Percentiles rank a stretch among this genome's conserved stretches.
Conservation (phyloP, 441 rosid species). For the Populus hybrid region DNA sequence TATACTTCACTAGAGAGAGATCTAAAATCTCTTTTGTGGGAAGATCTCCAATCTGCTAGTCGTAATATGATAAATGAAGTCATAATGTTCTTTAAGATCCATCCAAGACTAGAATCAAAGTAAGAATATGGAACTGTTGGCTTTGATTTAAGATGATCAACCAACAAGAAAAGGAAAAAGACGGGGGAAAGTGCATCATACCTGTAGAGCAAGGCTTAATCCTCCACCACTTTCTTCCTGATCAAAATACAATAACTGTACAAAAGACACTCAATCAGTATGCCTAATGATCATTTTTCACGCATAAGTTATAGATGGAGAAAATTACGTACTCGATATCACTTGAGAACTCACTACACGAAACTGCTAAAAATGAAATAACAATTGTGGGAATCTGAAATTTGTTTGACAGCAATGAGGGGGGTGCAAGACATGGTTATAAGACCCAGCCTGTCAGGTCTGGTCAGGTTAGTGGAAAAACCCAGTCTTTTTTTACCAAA, state of each 20-base stretch:
- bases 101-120: conserved; percentile 5
- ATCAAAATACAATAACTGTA: conserved; percentile 90
- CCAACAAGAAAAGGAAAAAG: not conserved
- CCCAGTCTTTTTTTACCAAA: too few species aligned
- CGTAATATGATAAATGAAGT: not conserved
- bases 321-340: not conserved
- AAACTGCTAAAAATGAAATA: not conserved
- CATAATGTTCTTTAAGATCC: not conserved
- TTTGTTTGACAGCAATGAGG: not conserved
- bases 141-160: not conserved
- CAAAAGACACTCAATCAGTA: conserved; percentile 28
- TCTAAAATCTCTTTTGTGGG: not conserved
- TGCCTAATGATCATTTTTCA: not conserved
- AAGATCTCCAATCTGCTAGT: not conserved
- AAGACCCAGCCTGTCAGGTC: too few species aligned
- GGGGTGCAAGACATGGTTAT: not conserved
- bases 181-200: conserved; percentile 20
- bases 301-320: not conserved
- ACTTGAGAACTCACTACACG: not conserved
- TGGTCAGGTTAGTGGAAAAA: too few species aligned
- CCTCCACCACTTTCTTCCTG: conserved; percentile 80
- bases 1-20: not conserved
- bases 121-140: not conserved
- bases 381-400: not conserved
- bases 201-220: conserved; percentile 90